Evolutionary conservation across 2,329 filamentous ascomycete species (phyloP), one percentile per base, ranked within the genome.

Genomic region (Claviceps monticola): DNA sequence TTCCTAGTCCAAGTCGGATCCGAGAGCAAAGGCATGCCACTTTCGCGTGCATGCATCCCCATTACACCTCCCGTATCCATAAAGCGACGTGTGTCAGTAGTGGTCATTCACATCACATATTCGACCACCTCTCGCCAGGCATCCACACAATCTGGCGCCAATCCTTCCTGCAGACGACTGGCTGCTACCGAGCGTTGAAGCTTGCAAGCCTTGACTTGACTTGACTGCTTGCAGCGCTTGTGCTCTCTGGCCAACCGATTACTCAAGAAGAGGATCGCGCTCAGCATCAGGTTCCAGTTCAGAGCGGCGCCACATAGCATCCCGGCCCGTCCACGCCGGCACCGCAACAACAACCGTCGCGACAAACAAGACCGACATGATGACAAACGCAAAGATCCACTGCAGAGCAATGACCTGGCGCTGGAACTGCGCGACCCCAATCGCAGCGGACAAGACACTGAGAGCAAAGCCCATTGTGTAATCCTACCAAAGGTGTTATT

Each of bases 351-450:
- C 67, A 2, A 86, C 60, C 1, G 85, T 88, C 17, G 79, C 68
- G 19, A 89, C 65, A 64, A 93, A 84, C 50, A 94, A 77, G 26
- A 86, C 64, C 1, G 74, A 79, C 75, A 91, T 89, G 64, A 95
- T 88, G 56, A 81, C 74, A 62, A 94, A 93, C 37, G 88, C 86
- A 65, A 95, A 95, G 68, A 94, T 91, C 88, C 88, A 95, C 70
- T 95, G 89, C 57, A 95, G 74, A 6, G 87, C 86, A 58, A 94
- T 74, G 54, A 83, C 67, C 64, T 88, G 81, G 60, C 77, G 75
- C 49, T 82, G 71, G 69, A 94, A 82, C 66, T 95, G 89, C 14
- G 80, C 78, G 16, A 93, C 80, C 13, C 86, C 88, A 43, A 94
- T 80, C 17, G 88, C 80, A 5, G 88, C 82, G 1, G 80, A 71